Conservation (phyloP, 352 stramenopile genomes). For the Phytophthora lateralis region DNA sequence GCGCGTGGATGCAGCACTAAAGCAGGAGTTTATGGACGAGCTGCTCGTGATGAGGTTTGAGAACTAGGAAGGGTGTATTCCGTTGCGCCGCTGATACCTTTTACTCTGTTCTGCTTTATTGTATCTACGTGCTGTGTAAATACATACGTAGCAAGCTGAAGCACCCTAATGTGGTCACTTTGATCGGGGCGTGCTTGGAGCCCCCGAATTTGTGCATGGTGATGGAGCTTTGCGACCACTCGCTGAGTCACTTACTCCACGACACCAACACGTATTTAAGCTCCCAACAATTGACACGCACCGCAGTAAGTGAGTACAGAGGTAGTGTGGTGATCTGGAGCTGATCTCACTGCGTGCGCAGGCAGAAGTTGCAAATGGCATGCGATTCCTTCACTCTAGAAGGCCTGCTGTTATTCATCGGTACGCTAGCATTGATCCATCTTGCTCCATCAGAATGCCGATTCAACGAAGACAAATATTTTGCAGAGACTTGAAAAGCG, state of each 20-base stretch:
- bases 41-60: conserved; percentile 89
- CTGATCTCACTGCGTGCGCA: conserved; percentile 17
- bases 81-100: too few relatives aligned
- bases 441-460: not conserved
- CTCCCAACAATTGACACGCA: conserved; percentile 54
- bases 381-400: conserved; percentile 88
- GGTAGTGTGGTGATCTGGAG: not conserved
- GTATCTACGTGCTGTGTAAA: too few relatives aligned
- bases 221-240: conserved; percentile 79
- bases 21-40: conserved; percentile 94
- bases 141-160: conserved; percentile 54
- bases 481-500: conserved; percentile 88
- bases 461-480: not conserved
- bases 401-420: conserved; percentile 88
- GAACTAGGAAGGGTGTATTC: too few relatives aligned
- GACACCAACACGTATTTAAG: conserved; percentile 55
- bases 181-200: conserved; percentile 77
- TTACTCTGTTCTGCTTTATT: not conserved
- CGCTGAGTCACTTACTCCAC: conserved; percentile 71
- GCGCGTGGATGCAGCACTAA: conserved; percentile 81
- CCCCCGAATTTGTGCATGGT: conserved; percentile 83
- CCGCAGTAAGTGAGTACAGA: conserved; percentile 38
- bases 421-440: conserved; percentile 16
- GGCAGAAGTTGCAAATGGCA: conserved; percentile 81
- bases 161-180: conserved; percentile 76